phyloP scores from a whole-genome alignment of 768 basidiomycete genomes.

The Sporobolomyces phaffii region DNA sequence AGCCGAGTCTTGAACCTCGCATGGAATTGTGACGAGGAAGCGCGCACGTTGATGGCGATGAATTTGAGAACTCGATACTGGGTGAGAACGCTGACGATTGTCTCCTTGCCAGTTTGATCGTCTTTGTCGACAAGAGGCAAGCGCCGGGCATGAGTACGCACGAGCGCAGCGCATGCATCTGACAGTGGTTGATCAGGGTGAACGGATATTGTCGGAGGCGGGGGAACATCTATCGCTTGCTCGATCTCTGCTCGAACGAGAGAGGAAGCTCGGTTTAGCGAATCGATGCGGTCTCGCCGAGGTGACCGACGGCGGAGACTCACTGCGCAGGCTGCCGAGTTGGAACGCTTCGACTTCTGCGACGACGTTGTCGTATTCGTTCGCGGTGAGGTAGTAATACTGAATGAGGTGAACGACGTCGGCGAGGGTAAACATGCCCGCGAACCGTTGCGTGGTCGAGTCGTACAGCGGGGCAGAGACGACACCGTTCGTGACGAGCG shows the following conservation, averaged over 20 bases:
- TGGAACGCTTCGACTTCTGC: conserved; percentile 88
- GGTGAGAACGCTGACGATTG: conserved; percentile 90
- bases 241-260: conserved; percentile 99
- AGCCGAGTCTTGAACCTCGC: not conserved
- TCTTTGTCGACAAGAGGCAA: conserved; percentile 90
- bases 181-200: conserved; percentile 81
- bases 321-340: conserved; percentile 81
- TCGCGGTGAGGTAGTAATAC: conserved; percentile 83
- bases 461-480: conserved; percentile 98
- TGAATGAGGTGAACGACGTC: conserved; percentile 99
- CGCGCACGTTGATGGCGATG: conserved; percentile 85
- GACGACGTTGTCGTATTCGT: conserved; percentile 74
- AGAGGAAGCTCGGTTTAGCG: no score
- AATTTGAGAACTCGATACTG: conserved; percentile 98
- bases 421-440: conserved; percentile 98
- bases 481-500: conserved; percentile 69
- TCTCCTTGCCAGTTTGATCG: conserved; percentile 86
- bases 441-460: conserved; percentile 83
- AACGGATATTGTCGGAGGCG: conserved; percentile 81
- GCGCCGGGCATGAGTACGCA: conserved; percentile 90
- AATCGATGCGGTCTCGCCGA: no score
- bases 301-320: conserved; percentile 44
- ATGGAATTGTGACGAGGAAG: no score
- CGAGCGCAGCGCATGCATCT: conserved; percentile 81
- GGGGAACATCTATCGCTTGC: conserved; percentile 79